A percentile compares a stretch with the other conserved stretches of the same genome.
phyloP scores from a whole-genome alignment of 441 rosid genomes.

The Geranium incanum region DNA sequence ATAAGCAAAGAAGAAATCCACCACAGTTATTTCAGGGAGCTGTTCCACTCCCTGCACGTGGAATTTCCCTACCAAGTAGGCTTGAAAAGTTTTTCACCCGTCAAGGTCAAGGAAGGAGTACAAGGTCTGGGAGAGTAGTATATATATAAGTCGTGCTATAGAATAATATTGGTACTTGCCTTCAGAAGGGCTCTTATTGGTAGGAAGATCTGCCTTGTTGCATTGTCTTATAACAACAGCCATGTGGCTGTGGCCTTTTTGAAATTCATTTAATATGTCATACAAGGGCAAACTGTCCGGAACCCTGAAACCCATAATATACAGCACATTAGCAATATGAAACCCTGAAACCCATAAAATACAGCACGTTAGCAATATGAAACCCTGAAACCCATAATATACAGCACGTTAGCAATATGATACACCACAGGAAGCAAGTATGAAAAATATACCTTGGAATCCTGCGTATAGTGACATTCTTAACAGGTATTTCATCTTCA shows the following conservation, averaged over 20 bases:
- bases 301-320: neutral
- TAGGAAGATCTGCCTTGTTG: conserved; percentile 30
- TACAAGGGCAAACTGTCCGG: conserved; percentile 44
- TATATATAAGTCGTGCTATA: neutral
- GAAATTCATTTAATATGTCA: conserved; percentile 74
- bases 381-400: neutral
- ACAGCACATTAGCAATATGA: neutral
- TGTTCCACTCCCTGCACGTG: neutral
- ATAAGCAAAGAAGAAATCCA: neutral
- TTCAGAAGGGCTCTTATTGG: conserved; percentile 20
- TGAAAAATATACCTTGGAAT: conserved; percentile 60
- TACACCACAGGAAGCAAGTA: neutral
- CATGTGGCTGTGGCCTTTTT: conserved; percentile 81
- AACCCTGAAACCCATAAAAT: neutral
- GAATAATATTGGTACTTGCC: conserved; percentile 31
- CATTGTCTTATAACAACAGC: conserved; percentile 54
- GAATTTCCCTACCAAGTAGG: neutral
- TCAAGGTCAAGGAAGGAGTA: neutral
- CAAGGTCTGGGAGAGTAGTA: neutral
- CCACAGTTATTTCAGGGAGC: neutral
- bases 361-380: neutral
- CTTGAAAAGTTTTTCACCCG: neutral
- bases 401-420: neutral
- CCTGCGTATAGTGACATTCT: conserved; percentile 74
- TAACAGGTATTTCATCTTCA: conserved; percentile 72